Evolutionary conservation across 176 grass and related monocot species (phyloP), one percentile per base, ranked within the genome.

Genomic region (Hordeum marinum): DNA sequence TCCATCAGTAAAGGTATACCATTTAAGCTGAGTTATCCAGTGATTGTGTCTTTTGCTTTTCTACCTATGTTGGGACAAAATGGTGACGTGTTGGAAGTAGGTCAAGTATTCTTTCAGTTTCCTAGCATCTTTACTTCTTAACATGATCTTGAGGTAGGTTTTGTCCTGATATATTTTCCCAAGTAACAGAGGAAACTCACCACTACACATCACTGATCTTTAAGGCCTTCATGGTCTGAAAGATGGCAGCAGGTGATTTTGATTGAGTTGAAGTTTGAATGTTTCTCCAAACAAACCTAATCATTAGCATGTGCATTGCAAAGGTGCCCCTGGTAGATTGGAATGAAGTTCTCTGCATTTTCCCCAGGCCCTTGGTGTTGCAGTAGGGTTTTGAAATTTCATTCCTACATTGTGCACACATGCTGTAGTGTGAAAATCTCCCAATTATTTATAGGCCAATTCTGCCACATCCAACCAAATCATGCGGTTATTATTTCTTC

Each of bases 1-100:
- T 8, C 93, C 96, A 8, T 96, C 96, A 46, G 82, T 99, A 32
- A 99, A 99, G 93, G 93, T 98, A 90, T 77, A 11, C 54, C 37
- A 37, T 71, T 58, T 63, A 66, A 25, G 45, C 70, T 73, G 62
- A 75, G 72, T 43, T 65, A 42, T 21, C 14, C 5, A 24, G 18
- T 40, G 15, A 4, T 84, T 80, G 26, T 54, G 55, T 72, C 7
- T 75, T 71, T 70, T 59, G 11, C 48, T 83, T 66, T 29, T 85
- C 23, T 50, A 78, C 59, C 1, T 50, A 35, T 83, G 1, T 85
- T 72, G 61, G 36, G 17, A 81, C 32, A 20, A 43, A 64, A 68
- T 55, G 48, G 23, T 66, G 43, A 58, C 1, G 13, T 60, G 32
- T 25, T 52, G 40, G 29, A 41, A 71, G 43, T 48, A 72, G 27